Percentiles rank a stretch among this genome's conserved stretches.
phyloP scores from a whole-genome alignment of 2,329 filamentous ascomycete genomes.

The Allantophomopsis cytisporea region DNA sequence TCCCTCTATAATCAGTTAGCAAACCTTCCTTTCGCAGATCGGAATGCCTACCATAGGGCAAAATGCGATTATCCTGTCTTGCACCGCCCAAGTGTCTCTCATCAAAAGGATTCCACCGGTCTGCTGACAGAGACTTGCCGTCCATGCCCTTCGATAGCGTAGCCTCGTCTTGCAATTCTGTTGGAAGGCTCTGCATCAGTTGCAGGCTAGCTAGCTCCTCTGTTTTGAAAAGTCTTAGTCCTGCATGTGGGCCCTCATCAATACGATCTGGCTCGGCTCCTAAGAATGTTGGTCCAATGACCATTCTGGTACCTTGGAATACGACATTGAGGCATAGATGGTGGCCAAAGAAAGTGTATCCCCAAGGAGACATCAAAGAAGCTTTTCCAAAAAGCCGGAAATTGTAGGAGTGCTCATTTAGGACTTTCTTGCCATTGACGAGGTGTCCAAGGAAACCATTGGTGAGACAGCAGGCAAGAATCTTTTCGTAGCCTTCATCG shows the following conservation, averaged over 20 bases:
- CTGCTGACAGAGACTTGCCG: constrained; percentile 19
- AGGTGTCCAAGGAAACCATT: constrained; percentile 5
- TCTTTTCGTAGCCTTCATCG: constrained; percentile 4
- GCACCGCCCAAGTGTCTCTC: constrained; percentile 66
- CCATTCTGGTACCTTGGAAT: constrained; percentile 46
- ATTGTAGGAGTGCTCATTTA: constrained; percentile 6
- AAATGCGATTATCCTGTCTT: constrained; percentile 60
- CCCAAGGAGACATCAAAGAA: constrained; percentile 5
- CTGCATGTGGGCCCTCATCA: constrained; percentile 3
- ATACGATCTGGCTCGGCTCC: constrained; percentile 60
- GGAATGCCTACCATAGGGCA: constrained; percentile 31
- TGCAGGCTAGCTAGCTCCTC: constrained; percentile 1
- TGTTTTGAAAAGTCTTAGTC: constrained; percentile 19
- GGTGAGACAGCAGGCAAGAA: constrained; percentile 1
- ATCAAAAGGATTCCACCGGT: constrained; percentile 67
- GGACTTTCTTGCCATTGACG: constrained; percentile 1
- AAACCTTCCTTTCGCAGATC: too few species aligned
- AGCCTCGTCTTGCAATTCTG: constrained; percentile 42
- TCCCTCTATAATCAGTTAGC: constrained; percentile 28
- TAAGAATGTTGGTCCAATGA: constrained; percentile 62
- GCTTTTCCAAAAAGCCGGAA: constrained; percentile 5
- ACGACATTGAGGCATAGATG: constrained; percentile 63
- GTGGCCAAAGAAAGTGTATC: constrained; percentile 45
- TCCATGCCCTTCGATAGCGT: constrained; percentile 37
- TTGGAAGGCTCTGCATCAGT: constrained; percentile 10